These are phyloP conservation scores for Brassica rapa DNA, from an alignment of 345 rosid genomes.

Conservation along the genomic window DNA sequence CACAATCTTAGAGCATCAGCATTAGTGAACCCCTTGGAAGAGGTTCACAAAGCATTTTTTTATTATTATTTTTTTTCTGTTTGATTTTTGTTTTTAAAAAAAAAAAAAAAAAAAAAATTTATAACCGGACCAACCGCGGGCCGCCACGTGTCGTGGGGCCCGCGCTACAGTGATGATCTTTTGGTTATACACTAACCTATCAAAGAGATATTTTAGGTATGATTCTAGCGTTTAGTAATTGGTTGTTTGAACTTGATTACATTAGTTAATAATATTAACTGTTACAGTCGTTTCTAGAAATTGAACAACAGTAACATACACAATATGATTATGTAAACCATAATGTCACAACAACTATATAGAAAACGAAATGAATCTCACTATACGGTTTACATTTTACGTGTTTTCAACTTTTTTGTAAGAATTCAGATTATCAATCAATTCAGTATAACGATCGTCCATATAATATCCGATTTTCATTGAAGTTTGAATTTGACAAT, in stretches of 20 bases:
- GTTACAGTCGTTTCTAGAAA: neutral
- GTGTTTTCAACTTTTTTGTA: neutral
- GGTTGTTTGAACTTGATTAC: neutral
- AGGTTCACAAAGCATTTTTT: too few relatives aligned
- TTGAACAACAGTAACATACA: neutral
- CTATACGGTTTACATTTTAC: neutral
- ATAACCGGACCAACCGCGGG: too few relatives aligned
- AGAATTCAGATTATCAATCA: neutral
- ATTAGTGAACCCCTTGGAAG: too few relatives aligned
- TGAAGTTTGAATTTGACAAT: neutral
- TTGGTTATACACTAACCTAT: neutral
- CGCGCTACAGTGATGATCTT: too few relatives aligned
- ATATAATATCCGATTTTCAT: neutral
- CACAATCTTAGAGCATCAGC: too few relatives aligned
- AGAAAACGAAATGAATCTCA: neutral
- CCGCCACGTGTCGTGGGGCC: too few relatives aligned
- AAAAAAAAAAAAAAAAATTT: too few relatives aligned
- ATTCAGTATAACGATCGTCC: neutral
- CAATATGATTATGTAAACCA: constrained; percentile 1
- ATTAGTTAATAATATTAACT: neutral
- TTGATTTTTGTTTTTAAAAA: too few relatives aligned
- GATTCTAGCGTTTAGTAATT: neutral
- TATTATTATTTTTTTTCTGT: too few relatives aligned
- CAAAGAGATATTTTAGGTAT: neutral
- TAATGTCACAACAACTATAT: neutral